phyloP scores from a whole-genome alignment of 2,329 filamentous ascomycete species.

The Grosmannia clavigera region DNA sequence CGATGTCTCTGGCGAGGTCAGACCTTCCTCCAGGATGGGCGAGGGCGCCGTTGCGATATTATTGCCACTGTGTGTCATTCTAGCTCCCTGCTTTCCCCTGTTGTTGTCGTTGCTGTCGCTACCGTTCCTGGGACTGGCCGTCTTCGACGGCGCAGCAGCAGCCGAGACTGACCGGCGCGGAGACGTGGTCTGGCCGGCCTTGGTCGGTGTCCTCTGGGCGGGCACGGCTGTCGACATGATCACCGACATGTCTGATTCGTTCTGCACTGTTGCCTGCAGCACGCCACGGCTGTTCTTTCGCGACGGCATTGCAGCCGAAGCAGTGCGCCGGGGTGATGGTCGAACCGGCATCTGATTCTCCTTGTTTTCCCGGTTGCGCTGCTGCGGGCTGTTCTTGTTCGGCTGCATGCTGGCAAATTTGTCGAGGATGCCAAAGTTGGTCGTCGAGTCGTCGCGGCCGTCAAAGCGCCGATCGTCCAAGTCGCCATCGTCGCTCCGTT shows the following conservation, averaged over 20 bases:
- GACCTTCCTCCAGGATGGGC: constrained; percentile 6
- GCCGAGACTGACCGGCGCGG: not conserved
- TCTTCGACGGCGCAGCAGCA: not conserved
- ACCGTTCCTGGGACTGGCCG: not conserved
- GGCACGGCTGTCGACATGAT: constrained; percentile 5
- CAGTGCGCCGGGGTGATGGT: not conserved
- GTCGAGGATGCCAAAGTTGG: constrained; percentile 11
- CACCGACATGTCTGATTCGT: constrained; percentile 13
- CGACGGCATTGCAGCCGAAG: not conserved
- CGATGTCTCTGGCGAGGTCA: constrained; percentile 10
- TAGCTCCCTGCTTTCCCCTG: not conserved
- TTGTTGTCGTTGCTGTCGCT: not conserved
- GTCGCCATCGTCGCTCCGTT: not conserved
- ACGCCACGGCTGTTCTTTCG: not conserved
- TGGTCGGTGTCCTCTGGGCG: not conserved
- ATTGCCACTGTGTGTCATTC: not conserved
- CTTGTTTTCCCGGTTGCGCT: constrained; percentile 3
- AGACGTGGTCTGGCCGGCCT: not conserved
- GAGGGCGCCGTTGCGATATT: not conserved
- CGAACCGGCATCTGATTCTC: constrained; percentile 6
- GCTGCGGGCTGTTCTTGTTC: not conserved
- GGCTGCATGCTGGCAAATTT: not conserved
- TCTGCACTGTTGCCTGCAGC: constrained; percentile 13
- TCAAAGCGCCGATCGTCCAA: not conserved
- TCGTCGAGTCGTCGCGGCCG: constrained; percentile 6